Percentiles rank a stretch among this genome's conserved stretches.
Evolutionary conservation across 2,329 filamentous ascomycete genomes (phyloP).

Genomic region (Fusarium sp.): DNA sequence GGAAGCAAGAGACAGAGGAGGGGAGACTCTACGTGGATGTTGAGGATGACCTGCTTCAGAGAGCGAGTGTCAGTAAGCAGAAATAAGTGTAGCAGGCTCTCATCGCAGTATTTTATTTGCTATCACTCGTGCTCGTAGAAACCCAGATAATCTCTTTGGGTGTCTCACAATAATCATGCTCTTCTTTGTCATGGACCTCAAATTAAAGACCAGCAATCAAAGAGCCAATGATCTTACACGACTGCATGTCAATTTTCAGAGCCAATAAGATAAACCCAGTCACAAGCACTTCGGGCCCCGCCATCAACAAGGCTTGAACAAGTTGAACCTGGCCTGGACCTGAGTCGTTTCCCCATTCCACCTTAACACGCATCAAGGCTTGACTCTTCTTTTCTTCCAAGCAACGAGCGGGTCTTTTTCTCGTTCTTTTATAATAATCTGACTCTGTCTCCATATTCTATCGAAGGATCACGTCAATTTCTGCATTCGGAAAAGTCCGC

Average conservation of each 20-base stretch:
- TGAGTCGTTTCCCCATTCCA: slow-evolving; percentile 36
- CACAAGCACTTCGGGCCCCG: slow-evolving; percentile 28
- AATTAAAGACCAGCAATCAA: background rate
- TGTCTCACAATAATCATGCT: background rate
- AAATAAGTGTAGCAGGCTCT: too few species aligned
- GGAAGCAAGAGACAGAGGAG: slow-evolving; percentile 45
- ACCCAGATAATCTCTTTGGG: background rate
- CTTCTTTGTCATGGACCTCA: background rate
- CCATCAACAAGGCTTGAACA: slow-evolving; percentile 21
- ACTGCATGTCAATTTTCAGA: slow-evolving; percentile 1
- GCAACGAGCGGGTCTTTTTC: background rate
- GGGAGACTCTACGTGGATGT: slow-evolving; percentile 47
- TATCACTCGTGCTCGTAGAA: background rate
- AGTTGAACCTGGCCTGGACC: slow-evolving; percentile 19
- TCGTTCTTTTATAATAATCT: background rate
- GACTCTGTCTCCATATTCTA: too few species aligned
- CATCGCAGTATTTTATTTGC: background rate
- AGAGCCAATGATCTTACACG: slow-evolving; percentile 44
- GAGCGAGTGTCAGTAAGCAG: background rate
- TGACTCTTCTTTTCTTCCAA: background rate
- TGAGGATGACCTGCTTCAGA: slow-evolving; percentile 38
- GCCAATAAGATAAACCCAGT: slow-evolving; percentile 13
- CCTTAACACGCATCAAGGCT: slow-evolving; percentile 16
- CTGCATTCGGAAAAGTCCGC: background rate
- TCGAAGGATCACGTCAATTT: background rate